phyloP scores from a whole-genome alignment of 495 filamentous ascomycete species.

The Neurospora tetrasperma region DNA sequence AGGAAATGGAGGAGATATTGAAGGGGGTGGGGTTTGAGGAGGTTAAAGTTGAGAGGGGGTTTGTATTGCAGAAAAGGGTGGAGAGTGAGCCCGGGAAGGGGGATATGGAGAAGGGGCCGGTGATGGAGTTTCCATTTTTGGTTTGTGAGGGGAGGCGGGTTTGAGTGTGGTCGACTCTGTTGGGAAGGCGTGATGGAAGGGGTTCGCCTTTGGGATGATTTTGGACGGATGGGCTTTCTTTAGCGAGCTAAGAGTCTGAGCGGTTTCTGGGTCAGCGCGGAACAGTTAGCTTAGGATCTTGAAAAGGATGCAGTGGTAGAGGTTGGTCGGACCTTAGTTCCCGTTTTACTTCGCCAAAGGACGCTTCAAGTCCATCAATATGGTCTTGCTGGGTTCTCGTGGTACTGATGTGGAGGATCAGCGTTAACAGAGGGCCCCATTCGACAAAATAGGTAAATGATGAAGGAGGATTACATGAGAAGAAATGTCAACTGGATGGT shows the following conservation, averaged over 20 bases:
- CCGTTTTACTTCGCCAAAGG: neutral
- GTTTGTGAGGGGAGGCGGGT: slow-evolving; percentile 33
- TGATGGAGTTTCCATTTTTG: slow-evolving; percentile 41
- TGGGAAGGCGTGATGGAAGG: too few relatives aligned
- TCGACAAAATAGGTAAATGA: too few relatives aligned
- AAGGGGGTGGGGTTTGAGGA: slow-evolving; percentile 37
- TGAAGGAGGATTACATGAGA: neutral
- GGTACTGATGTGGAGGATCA: neutral
- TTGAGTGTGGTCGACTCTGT: too few relatives aligned
- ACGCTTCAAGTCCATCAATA: neutral
- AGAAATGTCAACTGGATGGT: neutral
- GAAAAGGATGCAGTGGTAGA: neutral
- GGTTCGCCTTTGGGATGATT: too few relatives aligned
- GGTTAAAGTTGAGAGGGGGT: slow-evolving; percentile 33
- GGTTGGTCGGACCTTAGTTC: neutral
- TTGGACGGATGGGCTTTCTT: too few relatives aligned
- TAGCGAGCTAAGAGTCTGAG: too few relatives aligned
- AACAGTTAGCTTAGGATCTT: neutral
- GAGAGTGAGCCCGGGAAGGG: slow-evolving; percentile 28
- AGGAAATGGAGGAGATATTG: slow-evolving; percentile 30
- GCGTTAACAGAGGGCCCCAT: too few relatives aligned
- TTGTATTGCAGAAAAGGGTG: slow-evolving; percentile 36
- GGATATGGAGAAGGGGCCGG: slow-evolving; percentile 13
- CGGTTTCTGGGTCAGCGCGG: too few relatives aligned
- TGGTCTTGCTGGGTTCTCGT: neutral